Base-by-base conservation (phyloP, 148 eudicot species). In the Salicornia ramosissima region DNA sequence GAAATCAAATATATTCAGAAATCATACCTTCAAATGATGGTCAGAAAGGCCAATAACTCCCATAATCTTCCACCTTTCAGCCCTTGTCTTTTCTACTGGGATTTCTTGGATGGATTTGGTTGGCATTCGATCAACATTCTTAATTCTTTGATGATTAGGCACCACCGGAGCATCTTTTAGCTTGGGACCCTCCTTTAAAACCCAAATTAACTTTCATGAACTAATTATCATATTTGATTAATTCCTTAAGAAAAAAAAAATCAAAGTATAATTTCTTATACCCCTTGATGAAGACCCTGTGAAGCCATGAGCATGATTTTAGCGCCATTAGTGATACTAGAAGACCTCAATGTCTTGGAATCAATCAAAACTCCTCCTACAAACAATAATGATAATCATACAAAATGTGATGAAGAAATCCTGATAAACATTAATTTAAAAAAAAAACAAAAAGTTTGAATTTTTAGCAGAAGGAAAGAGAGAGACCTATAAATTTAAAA, bases 231-330 rank as follows among this genome's bases (percentile, higher is more conserved):
- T 26, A 40, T 16, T 6, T 14, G 1, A 59, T 0, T 21, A 29
- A 54, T 34, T 26, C 3, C 7, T 0, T 21, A 19, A 31, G n/a
- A n/a, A n/a, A n/a, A n/a, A n/a, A n/a, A n/a, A n/a, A n/a, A n/a
- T n/a, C 4, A 34, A 40, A 2, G 7, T 16, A 29, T 24, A 10
- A 43, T 49, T 58, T 13, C 22, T n/a, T 1, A 21, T 83, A 93
- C 98, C 93, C 96, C 99, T 86, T 94, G 99, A 69, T 89, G 97
- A 43, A 91, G 71, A 42, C 99, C 99, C 34, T 82, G 87, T 49
- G 93, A 65, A 66, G 97, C 99, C 83, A 91, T 77, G 70, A 94
- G 93, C 97, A 91, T 91, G 78, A 94, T 75, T 75, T 94, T 94
- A 39, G 91, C 82, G 34, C 86, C 89, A 81, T 80, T 46, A 0